Base-by-base conservation (phyloP, 2,329 filamentous ascomycete genomes). In the Xylaria sp. region DNA sequence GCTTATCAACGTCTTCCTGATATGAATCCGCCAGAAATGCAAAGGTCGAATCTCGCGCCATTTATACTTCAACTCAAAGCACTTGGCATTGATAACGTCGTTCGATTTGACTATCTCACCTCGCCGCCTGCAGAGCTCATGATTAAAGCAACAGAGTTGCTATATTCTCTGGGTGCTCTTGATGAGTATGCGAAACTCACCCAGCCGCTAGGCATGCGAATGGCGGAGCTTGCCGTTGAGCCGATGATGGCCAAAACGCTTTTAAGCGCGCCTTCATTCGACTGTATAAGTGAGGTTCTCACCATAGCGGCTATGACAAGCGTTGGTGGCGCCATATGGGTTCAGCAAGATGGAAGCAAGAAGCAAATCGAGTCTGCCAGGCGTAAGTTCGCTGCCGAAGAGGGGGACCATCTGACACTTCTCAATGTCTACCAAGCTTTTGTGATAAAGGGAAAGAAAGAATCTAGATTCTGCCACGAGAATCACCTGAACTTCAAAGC, bases 221-320 rank as follows among this genome's bases (percentile, higher is more conserved):
- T 98, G 93, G 94, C 95, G 0, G 94, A 98, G 74, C 81, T 99
- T 43, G 90, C 93, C 0, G 86, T 98, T 7, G 92, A 97, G 69
- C 95, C 95, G 0, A 97, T 97, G 92, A 95, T 97, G 85, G 92
- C 90, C 6, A 96, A 94, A 77, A 91, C 90, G 0, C 81, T 97
- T 4, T 85, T 98, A 8, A 86, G 88, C 17, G 90, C 93, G 0
- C 79, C 86, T 4, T 81, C 84, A 0, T 96, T 97, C 76, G 83
- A 83, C 37, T 97, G 93, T 68, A 78, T 96, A 11, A 89, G 87
- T 72, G 94, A 97, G 75, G 90, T 98, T 54, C 83, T 98, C 25
- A 92, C 89, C 1, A 96, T 98, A 66, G 92, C 94, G 5, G 93
- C 95, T 15, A 98, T 99, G 94, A 91, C 92, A 33, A 95, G 89